Evolutionary conservation across 78 protist genomes (phyloP).

Genomic region (Pelomyxa schiedti): DNA sequence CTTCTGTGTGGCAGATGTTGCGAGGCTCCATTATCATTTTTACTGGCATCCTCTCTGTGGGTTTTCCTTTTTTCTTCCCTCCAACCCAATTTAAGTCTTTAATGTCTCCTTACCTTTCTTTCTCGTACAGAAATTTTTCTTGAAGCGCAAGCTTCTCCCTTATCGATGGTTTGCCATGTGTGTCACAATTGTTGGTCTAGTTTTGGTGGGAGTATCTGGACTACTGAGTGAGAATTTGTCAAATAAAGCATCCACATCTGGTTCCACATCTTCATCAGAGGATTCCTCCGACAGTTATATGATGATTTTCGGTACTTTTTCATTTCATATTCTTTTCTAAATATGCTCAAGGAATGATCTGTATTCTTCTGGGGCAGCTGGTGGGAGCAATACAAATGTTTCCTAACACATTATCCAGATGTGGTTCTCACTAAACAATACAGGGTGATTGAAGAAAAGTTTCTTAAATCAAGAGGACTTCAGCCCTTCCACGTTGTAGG

Average conservation of each 20-base stretch:
- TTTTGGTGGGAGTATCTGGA: neutral
- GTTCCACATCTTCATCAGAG: too few relatives aligned
- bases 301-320: too few relatives aligned
- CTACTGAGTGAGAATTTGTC: too few relatives aligned
- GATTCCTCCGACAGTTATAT: too few relatives aligned
- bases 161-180: neutral
- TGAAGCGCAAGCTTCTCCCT: neutral
- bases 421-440: neutral
- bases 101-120: neutral
- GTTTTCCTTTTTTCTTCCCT: too few relatives aligned
- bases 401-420: too few relatives aligned
- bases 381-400: neutral
- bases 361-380: neutral
- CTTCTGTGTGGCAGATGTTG: neutral
- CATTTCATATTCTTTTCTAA: too few relatives aligned
- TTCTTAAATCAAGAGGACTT: neutral
- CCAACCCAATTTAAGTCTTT: neutral
- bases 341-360: neutral
- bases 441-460: neutral
- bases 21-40: neutral
- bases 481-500: neutral
- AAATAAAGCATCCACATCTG: too few relatives aligned
- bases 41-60: neutral
- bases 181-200: neutral
- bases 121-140: neutral